Percentiles rank a stretch among this genome's conserved stretches.
Evolutionary conservation across 2,329 filamentous ascomycete species (phyloP).

Genomic region (Colletotrichum viniferum): DNA sequence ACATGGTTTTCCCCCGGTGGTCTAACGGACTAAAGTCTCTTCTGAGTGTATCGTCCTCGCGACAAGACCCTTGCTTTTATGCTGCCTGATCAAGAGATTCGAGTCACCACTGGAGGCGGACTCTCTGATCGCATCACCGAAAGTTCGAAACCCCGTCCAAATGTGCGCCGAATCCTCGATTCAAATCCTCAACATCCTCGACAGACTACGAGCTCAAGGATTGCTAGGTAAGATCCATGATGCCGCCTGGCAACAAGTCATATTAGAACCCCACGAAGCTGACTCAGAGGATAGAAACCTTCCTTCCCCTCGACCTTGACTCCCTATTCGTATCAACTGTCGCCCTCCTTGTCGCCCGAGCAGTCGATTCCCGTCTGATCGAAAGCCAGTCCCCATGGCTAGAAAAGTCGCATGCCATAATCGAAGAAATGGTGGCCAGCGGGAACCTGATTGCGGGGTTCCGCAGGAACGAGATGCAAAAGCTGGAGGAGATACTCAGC

Average conservation of each 20-base stretch:
- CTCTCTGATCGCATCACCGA: constrained; percentile 41
- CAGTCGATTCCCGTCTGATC: constrained; percentile 37
- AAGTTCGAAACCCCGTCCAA: constrained; percentile 35
- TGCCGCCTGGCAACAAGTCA: background rate
- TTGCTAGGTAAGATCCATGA: constrained; percentile 43
- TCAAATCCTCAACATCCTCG: constrained; percentile 42
- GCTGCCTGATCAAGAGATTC: constrained; percentile 35
- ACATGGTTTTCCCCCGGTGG: too few relatives aligned
- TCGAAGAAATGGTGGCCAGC: constrained; percentile 50
- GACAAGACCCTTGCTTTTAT: constrained; percentile 33
- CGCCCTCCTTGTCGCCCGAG: constrained; percentile 41
- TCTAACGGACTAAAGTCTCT: background rate
- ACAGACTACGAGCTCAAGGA: constrained; percentile 46
- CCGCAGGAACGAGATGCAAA: constrained; percentile 47
- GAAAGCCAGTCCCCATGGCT: constrained; percentile 42
- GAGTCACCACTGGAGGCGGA: constrained; percentile 26
- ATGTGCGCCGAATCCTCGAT: constrained; percentile 38
- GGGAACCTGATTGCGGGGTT: constrained; percentile 52
- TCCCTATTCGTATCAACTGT: constrained; percentile 47
- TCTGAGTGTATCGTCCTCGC: constrained; percentile 35
- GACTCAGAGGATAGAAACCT: constrained; percentile 37
- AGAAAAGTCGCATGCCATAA: constrained; percentile 43
- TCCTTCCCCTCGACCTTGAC: constrained; percentile 50
- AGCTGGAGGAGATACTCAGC: constrained; percentile 43
- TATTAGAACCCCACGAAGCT: background rate